Base-by-base conservation (phyloP, 192 early-diverging fungal species). In the Coemansia sp. region DNA sequence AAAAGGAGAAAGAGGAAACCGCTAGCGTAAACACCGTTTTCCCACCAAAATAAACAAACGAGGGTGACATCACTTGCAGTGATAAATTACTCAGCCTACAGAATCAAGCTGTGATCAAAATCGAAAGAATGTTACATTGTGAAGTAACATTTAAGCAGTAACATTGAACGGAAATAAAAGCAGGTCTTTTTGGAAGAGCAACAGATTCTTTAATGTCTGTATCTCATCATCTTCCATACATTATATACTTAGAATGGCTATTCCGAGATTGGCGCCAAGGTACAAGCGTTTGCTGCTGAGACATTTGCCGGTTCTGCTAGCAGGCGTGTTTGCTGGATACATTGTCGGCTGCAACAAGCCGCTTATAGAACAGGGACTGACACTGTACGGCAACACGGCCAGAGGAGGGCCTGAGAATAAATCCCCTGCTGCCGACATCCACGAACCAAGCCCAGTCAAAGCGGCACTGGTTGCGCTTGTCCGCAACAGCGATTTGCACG, bases 381-480 rank as follows among this genome's bases (percentile, higher is more conserved):
- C n/a, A n/a, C n/a, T n/a, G n/a, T n/a, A n/a, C n/a, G n/a, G n/a
- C n/a, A n/a, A n/a, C n/a, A n/a, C n/a, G n/a, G n/a, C n/a, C n/a
- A n/a, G n/a, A n/a, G 15, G 38, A 5, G 38, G 14, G 17, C 0
- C 38, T 17, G 38, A 50, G 20, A 33, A n/a, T 36, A 47, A 60
- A 50, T 11, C 38, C 4, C 15, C 15, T 13, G 38, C 38, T 1
- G 38, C 6, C 10, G 13, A 3, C 15, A 17, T 13, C 3, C 17
- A 41, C 38, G 17, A 15, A 3, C 38, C 38, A 41, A 6, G 14
- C 1, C 68, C 68, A 1, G 74, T 70, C 9, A 79, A 79, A 15
- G 87, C 84, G 8, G 84, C 83, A 2, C 66, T 89, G 15, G 82
- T 88, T 6, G 80, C 85, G 15, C 62, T 90, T 20, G 84, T 86